Percentiles rank a stretch among this genome's conserved stretches.
Evolutionary conservation across 1,284 basidiomycete species (phyloP).

Genomic region (Abortiporus biennis): DNA sequence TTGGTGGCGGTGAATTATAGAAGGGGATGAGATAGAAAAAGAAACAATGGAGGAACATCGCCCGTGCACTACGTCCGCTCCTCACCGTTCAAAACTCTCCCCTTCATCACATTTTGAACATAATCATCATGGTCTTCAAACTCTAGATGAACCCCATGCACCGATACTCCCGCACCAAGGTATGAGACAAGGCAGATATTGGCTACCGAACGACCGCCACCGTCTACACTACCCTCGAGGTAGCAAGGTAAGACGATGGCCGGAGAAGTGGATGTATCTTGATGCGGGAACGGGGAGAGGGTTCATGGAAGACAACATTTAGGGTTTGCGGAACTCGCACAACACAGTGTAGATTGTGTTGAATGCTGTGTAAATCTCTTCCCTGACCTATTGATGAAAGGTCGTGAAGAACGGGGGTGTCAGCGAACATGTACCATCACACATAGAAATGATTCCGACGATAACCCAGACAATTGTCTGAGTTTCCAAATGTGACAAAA

Average conservation of each 20-base stretch:
- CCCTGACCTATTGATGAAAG: slow-evolving; percentile 74
- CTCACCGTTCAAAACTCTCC: slow-evolving; percentile 17
- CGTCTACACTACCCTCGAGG: slow-evolving; percentile 9
- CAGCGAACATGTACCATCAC: slow-evolving; percentile 27
- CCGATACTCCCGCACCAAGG: slow-evolving; percentile 2
- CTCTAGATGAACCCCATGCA: no score
- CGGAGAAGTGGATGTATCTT: slow-evolving; percentile 5
- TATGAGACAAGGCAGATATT: slow-evolving; percentile 6
- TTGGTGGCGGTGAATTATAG: slow-evolving; percentile 5
- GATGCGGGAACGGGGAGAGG: not conserved
- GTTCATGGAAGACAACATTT: no score
- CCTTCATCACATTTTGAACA: slow-evolving; percentile 14
- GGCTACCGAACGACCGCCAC: not conserved
- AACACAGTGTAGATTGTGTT: slow-evolving; percentile 97
- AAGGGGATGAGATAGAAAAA: slow-evolving; percentile 15
- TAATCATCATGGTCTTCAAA: slow-evolving; percentile 3
- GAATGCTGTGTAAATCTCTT: slow-evolving; percentile 99
- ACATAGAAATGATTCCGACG: no score
- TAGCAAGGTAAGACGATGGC: slow-evolving; percentile 8
- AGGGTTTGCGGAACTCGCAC: slow-evolving; percentile 85
- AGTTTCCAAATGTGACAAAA: no score
- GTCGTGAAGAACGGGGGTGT: slow-evolving; percentile 27
- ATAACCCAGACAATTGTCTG: not conserved
- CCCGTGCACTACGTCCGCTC: slow-evolving; percentile 35
- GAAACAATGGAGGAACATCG: slow-evolving; percentile 24